Evolutionary conservation across 768 basidiomycete genomes (phyloP), one percentile per base, ranked within the genome.

Genomic region (Suillus discolor): DNA sequence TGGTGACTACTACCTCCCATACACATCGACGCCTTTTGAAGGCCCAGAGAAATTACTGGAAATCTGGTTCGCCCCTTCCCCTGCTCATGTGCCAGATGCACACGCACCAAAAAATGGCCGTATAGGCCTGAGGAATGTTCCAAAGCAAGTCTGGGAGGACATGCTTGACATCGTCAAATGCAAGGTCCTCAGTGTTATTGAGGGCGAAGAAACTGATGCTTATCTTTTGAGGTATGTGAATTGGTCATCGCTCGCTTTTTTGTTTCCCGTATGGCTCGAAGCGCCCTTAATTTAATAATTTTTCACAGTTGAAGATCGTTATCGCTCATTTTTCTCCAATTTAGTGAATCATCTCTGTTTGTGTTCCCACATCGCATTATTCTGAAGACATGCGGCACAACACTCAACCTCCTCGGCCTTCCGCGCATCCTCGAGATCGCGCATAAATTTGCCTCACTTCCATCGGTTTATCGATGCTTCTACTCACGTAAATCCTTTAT

Each of bases 401-500:
- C 97, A 6, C 89, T 99, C 67, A 98, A 99, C 80, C 90, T 99
- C 59, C 85, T 97, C 68, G 97, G 97, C 15, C 85, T 99, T 61
- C 94, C 95, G 25, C 88, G 94, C 65, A 97, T 99, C 72, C 92
- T 99, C 66, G 90, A 95, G 72, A 97, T 99, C 73, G 97, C 97
- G 2, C 83, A 86, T 42, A 80, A 82, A 8, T 80, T 90, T 45
- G 91, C 90, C 13, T 82, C 85, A 60, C 79, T 94, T 66, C 81
- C 81, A 31, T 83, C 85, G 41, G 93, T 98, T 39, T 87, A 94
- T 77, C 88, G 94, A 67, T 95, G 93, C 78, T 99, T 99, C 83
- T 99, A 99, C 81, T 97, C 96, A 49, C 90, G 97, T 71, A 99
- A 99, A 79, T 91, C 92, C 8, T 99, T 99, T 86, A 98, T 99